A percentile compares a stretch with the other conserved stretches of the same genome.
These are phyloP conservation scores for Wickerhamomyces hampshirensis DNA, from an alignment of 805 yeast genomes.

Conservation along the genomic window DNA sequence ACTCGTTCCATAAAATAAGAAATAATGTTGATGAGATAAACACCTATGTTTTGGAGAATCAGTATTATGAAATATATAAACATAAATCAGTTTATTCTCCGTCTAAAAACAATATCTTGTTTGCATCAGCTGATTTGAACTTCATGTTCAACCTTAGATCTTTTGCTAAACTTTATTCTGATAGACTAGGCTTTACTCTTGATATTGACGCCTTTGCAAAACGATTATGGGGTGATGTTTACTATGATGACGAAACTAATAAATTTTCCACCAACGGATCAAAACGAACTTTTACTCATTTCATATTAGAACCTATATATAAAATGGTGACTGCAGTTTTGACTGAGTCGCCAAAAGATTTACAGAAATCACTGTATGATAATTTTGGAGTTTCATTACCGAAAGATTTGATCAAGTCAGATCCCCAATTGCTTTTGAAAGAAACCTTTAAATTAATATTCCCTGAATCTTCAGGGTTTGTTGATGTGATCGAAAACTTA, in stretches of 20 bases:
- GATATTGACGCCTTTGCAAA: conserved; percentile 40
- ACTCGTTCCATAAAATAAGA: conserved; percentile 65
- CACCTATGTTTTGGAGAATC: conserved; percentile 36
- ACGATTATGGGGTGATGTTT: conserved; percentile 76
- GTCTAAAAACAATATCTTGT: conserved; percentile 58
- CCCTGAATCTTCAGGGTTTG: conserved; percentile 45
- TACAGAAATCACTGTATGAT: conserved; percentile 41
- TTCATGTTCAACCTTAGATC: conserved; percentile 64
- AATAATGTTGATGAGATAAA: conserved; percentile 63
- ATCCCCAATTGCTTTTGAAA: conserved; percentile 54
- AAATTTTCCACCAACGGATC: conserved; percentile 34
- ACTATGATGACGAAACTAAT: conserved; percentile 38
- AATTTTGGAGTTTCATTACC: conserved; percentile 43
- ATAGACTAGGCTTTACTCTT: conserved; percentile 27
- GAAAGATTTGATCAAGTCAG: conserved; percentile 39
- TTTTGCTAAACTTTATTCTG: conserved; percentile 48
- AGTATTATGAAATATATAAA: conserved; percentile 21
- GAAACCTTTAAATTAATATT: conserved; percentile 53
- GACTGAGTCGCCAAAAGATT: conserved; percentile 40
- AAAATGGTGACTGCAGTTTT: conserved; percentile 62
- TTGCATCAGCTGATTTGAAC: conserved; percentile 62
- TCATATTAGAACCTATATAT: conserved; percentile 76
- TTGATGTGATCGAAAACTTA: conserved; percentile 38
- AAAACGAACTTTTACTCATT: conserved; percentile 41
- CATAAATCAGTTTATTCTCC: conserved; percentile 46